Evolutionary conservation across 208 protist genomes (phyloP).

Genomic region (Balamuthia mandrillaris): DNA sequence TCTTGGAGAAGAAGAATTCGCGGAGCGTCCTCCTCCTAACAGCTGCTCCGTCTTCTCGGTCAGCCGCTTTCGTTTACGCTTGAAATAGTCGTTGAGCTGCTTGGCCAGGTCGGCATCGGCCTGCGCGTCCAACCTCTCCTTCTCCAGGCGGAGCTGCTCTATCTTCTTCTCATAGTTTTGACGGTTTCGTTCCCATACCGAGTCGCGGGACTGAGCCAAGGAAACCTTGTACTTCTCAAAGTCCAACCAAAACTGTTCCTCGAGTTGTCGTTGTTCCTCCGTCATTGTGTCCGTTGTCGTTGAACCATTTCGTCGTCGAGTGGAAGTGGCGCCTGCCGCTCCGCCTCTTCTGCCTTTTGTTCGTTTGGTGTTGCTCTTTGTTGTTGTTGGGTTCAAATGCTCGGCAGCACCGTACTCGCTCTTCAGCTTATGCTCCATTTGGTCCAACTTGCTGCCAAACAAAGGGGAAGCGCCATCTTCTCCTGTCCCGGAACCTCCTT

Average conservation of each 20-base stretch:
- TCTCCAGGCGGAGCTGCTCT: neutral
- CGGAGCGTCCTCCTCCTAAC: neutral
- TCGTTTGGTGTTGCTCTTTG: too few species aligned
- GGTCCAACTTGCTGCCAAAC: too few species aligned
- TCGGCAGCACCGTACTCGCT: too few species aligned
- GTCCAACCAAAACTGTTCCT: slow-evolving; percentile 6
- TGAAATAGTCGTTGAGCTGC: slow-evolving; percentile 24
- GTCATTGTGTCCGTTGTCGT: too few species aligned
- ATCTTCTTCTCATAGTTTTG: slow-evolving; percentile 23
- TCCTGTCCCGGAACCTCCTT: too few species aligned
- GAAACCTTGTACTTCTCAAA: slow-evolving; percentile 14
- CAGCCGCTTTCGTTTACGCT: neutral
- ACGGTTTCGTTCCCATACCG: slow-evolving; percentile 1
- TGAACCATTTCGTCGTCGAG: too few species aligned
- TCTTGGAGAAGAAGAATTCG: neutral
- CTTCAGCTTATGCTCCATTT: too few species aligned
- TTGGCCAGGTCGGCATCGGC: slow-evolving; percentile 1
- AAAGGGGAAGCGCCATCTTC: too few species aligned
- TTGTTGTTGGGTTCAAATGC: too few species aligned
- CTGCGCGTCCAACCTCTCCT: slow-evolving; percentile 24
- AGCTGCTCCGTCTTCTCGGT: neutral
- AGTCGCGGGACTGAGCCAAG: neutral
- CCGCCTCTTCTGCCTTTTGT: too few species aligned
- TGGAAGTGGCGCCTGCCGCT: too few species aligned
- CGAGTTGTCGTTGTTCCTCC: too few species aligned